Evolutionary conservation across 2,329 filamentous ascomycete genomes (phyloP).

Genomic region (Lachnellula hyalina): DNA sequence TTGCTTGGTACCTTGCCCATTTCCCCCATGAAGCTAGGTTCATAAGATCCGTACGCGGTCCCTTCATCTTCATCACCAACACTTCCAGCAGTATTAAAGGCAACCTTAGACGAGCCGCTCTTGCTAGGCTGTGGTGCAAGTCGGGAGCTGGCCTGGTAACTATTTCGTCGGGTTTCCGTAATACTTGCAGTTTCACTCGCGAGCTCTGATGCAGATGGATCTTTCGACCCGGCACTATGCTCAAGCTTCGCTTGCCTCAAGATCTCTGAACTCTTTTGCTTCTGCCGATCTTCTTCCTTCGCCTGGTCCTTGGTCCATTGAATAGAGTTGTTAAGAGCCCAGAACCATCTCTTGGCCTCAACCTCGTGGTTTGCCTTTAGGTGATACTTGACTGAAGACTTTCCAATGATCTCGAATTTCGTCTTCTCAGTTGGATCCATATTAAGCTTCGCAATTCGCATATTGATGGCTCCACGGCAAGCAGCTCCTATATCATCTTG

Average conservation of each 20-base stretch:
- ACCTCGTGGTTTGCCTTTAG: constrained; percentile 97
- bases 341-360: constrained; percentile 98
- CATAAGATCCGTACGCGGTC: constrained; percentile 48
- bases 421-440: constrained; percentile 98
- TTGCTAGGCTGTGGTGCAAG: constrained; percentile 22
- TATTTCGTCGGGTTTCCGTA: constrained; percentile 39
- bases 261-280: constrained; percentile 67
- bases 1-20: constrained; percentile 24
- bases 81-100: constrained; percentile 32
- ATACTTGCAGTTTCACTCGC: constrained; percentile 21
- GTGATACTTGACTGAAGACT: constrained; percentile 97
- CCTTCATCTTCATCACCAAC: constrained; percentile 47
- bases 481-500: constrained; percentile 96
- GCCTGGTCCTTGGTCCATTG: constrained; percentile 98
- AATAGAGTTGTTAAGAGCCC: constrained; percentile 97
- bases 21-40: constrained; percentile 46
- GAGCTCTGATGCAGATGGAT: constrained; percentile 17
- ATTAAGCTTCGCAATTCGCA: constrained; percentile 89
- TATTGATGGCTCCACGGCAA: constrained; percentile 96
- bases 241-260: constrained; percentile 76
- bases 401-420: constrained; percentile 95
- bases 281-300: constrained; percentile 77
- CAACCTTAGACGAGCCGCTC: constrained; percentile 21
- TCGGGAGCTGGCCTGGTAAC: constrained; percentile 34
- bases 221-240: constrained; percentile 43